phyloP scores from a whole-genome alignment of 2,329 filamentous ascomycete genomes.

The Penicillium janthinellum region DNA sequence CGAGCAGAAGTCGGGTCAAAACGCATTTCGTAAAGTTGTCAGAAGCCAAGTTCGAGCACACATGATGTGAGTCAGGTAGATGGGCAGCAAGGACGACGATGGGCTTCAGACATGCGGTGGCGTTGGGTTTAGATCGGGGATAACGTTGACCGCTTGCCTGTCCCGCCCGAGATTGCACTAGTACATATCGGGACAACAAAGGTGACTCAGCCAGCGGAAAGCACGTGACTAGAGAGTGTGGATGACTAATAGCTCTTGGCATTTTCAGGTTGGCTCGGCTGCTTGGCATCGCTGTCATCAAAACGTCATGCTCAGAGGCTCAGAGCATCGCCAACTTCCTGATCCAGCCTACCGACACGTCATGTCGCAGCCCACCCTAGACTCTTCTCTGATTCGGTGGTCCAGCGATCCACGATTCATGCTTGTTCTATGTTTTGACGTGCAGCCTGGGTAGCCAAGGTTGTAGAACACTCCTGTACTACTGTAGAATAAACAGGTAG shows the following conservation, averaged over 20 bases:
- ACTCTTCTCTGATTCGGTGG: constrained; percentile 4
- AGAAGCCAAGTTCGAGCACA: constrained; percentile 2
- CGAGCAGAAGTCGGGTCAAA: not conserved
- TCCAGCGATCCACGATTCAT: constrained; percentile 3
- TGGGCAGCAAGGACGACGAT: constrained; percentile 6
- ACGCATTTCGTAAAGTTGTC: constrained; percentile 7
- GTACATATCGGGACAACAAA: not conserved
- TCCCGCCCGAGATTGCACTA: not conserved
- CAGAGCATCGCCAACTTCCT: not conserved
- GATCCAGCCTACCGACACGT: not conserved
- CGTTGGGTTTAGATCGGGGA: constrained; percentile 5
- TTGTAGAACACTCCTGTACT: not conserved
- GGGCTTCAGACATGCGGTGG: constrained; percentile 1
- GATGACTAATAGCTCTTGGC: not conserved
- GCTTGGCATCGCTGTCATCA: not conserved
- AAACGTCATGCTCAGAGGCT: not conserved
- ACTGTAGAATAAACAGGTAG: not conserved
- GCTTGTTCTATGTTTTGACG: not conserved
- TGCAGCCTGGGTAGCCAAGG: not conserved
- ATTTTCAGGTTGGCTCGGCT: not conserved
- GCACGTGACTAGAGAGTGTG: not conserved
- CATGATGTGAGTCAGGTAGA: constrained; percentile 18
- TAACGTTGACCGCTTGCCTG: not conserved
- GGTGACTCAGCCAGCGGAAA: not conserved
- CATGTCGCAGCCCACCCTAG: not conserved